These are phyloP conservation scores for Thalassiosira profunda DNA, from an alignment of 108 stramenopile species.

Conservation along the genomic window DNA sequence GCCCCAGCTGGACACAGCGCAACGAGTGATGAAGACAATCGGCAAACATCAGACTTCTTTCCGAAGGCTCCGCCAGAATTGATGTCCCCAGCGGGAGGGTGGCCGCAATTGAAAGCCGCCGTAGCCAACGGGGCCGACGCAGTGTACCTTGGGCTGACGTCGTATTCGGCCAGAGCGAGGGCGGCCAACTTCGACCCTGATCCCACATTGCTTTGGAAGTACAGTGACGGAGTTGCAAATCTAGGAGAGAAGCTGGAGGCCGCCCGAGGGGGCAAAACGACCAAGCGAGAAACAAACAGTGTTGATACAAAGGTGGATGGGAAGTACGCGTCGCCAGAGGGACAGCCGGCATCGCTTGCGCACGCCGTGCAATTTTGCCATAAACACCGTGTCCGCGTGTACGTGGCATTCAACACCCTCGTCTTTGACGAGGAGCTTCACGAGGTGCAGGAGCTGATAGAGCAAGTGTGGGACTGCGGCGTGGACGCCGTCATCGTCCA, in stretches of 20 bases:
- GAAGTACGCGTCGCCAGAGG: background rate
- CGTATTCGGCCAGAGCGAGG: slow-evolving; percentile 70
- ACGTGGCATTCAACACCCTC: slow-evolving; percentile 72
- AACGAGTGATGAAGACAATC: background rate
- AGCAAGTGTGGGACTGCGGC: slow-evolving; percentile 45
- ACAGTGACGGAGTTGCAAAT: background rate
- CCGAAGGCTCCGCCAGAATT: slow-evolving; percentile 58
- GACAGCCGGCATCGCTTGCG: slow-evolving; percentile 20
- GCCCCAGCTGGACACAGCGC: slow-evolving; percentile 2
- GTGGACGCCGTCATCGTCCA: slow-evolving; percentile 86
- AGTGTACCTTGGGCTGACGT: slow-evolving; percentile 69
- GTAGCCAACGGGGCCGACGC: slow-evolving; percentile 83
- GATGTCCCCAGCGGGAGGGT: slow-evolving; percentile 83
- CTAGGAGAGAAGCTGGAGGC: background rate
- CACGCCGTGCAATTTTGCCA: slow-evolving; percentile 56
- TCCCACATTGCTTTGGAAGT: slow-evolving; percentile 32
- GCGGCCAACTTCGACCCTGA: slow-evolving; percentile 76
- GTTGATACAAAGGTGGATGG: background rate
- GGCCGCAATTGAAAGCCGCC: slow-evolving; percentile 73
- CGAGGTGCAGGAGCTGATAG: slow-evolving; percentile 60
- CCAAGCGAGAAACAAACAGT: too few species aligned
- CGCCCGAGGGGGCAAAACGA: background rate
- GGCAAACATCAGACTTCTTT: background rate
- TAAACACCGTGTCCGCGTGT: slow-evolving; percentile 58
- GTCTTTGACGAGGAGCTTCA: slow-evolving; percentile 73